Conservation (phyloP, 2,329 filamentous ascomycete genomes). For the Alternaria triticimaculans region DNA sequence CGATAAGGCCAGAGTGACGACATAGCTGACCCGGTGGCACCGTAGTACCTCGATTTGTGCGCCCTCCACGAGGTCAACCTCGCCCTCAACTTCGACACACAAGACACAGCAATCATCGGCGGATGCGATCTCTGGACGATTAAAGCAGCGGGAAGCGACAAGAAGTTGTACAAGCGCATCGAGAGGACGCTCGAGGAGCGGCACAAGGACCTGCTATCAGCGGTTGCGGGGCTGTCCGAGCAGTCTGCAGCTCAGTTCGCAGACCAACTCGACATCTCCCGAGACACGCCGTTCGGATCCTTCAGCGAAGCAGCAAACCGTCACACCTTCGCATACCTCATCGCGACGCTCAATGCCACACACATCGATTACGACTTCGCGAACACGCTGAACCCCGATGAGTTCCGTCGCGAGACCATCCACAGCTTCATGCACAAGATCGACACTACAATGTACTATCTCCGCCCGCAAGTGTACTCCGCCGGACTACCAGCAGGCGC, state of each 20-base stretch:
- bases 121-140: slow-evolving; percentile 97
- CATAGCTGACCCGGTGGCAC: slow-evolving; percentile 36
- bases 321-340: slow-evolving; percentile 92
- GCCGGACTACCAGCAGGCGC: slow-evolving; percentile 53
- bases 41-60: slow-evolving; percentile 86
- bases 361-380: slow-evolving; percentile 98
- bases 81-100: slow-evolving; percentile 93
- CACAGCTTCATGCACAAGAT: slow-evolving; percentile 84
- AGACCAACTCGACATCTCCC: slow-evolving; percentile 73
- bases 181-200: slow-evolving; percentile 89
- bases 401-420: slow-evolving; percentile 86
- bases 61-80: slow-evolving; percentile 91
- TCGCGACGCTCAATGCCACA: slow-evolving; percentile 94
- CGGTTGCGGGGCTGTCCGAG: slow-evolving; percentile 86
- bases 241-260: slow-evolving; percentile 76
- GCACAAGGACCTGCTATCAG: slow-evolving; percentile 84
- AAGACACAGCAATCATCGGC: slow-evolving; percentile 89
- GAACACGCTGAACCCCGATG: slow-evolving; percentile 82
- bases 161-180: slow-evolving; percentile 96
- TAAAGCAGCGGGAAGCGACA: slow-evolving; percentile 92
- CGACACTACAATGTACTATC: slow-evolving; percentile 83
- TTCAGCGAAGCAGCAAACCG: slow-evolving; percentile 87
- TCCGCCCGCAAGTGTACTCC: slow-evolving; percentile 67
- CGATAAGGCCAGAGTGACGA: slow-evolving; percentile 29
- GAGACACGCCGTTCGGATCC: slow-evolving; percentile 89